phyloP scores from a whole-genome alignment of 805 yeast species.

The Wickerhamiella vanderwaltii region DNA sequence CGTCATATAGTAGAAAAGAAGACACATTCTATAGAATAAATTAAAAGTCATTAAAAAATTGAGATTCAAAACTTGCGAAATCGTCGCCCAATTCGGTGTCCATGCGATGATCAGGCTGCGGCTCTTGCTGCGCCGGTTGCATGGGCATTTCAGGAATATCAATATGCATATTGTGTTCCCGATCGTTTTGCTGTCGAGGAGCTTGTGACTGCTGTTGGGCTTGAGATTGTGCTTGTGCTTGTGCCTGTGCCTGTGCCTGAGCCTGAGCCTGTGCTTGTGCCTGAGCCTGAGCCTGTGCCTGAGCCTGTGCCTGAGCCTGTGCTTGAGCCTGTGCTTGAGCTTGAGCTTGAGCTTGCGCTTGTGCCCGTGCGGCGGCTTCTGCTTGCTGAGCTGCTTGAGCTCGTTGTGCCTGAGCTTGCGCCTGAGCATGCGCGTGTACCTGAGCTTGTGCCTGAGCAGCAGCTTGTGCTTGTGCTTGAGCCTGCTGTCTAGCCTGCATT shows the following conservation, averaged over 20 bases:
- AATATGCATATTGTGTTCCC: too few species aligned
- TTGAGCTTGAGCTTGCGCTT: slow-evolving; percentile 9
- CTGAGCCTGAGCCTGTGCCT: slow-evolving; percentile 13
- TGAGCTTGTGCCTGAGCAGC: slow-evolving; percentile 8
- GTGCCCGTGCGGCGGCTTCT: slow-evolving; percentile 1
- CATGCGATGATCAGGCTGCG: too few species aligned
- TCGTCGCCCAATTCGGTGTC: slow-evolving; percentile 3
- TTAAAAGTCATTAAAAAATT: slow-evolving; percentile 3
- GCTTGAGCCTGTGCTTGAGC: slow-evolving; percentile 15
- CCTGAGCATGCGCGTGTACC: slow-evolving; percentile 14
- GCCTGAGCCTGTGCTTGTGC: slow-evolving; percentile 9
- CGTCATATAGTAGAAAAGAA: too few species aligned
- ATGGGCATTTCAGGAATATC: too few species aligned
- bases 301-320: slow-evolving; percentile 16
- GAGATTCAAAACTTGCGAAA: slow-evolving; percentile 1
- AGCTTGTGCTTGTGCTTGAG: not conserved
- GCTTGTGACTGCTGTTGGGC: too few species aligned
- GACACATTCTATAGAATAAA: too few species aligned
- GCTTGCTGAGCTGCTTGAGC: slow-evolving; percentile 5
- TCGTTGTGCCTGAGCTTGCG: slow-evolving; percentile 13
- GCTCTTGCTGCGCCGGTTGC: too few species aligned
- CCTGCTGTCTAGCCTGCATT: slow-evolving; percentile 1
- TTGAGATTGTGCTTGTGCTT: slow-evolving; percentile 11
- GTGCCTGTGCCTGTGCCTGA: slow-evolving; percentile 8
- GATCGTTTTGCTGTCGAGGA: too few species aligned